phyloP scores from a whole-genome alignment of 2,329 filamentous ascomycete species.

The Clonostachys byssicola region DNA sequence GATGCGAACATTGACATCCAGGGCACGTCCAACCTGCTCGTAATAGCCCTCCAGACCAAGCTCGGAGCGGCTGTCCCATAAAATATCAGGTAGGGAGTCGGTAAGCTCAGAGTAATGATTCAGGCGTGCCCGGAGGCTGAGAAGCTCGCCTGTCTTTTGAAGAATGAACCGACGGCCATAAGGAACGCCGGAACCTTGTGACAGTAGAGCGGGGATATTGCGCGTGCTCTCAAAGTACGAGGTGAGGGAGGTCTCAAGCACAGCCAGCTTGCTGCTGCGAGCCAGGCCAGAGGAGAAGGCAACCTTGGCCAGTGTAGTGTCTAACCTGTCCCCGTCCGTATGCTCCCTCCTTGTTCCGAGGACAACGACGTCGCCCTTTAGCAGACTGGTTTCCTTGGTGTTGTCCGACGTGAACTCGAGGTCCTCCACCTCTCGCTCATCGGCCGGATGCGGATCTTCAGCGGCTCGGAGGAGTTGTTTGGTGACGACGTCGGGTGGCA shows the following conservation, averaged over 20 bases:
- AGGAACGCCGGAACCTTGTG: constrained; percentile 46
- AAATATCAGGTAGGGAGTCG: constrained; percentile 89
- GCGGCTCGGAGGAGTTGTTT: constrained; percentile 73
- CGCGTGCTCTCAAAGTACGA: constrained; percentile 86
- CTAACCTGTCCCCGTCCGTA: constrained; percentile 38
- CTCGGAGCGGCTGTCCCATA: constrained; percentile 91
- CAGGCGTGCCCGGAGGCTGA: constrained; percentile 83
- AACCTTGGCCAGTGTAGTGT: constrained; percentile 81
- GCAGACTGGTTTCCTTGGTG: constrained; percentile 66
- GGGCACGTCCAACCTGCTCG: constrained; percentile 82
- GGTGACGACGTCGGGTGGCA: constrained; percentile 73
- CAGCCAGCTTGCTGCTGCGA: constrained; percentile 87
- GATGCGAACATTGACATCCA: constrained; percentile 90
- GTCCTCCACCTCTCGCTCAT: constrained; percentile 79
- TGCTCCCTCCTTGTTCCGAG: constrained; percentile 68
- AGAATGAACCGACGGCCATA: constrained; percentile 71
- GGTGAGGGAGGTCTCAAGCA: constrained; percentile 78
- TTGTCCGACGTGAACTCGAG: constrained; percentile 81
- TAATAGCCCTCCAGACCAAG: constrained; percentile 92
- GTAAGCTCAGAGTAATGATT: constrained; percentile 97
- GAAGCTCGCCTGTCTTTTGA: constrained; percentile 87
- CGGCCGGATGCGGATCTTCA: constrained; percentile 63
- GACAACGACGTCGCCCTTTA: constrained; percentile 85
- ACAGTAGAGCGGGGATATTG: constrained; percentile 74
- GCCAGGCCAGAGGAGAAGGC: constrained; percentile 94